Percentiles rank a stretch among this genome's conserved stretches.
phyloP scores from a whole-genome alignment of 1,139 yeast genomes.

The Suzukiozyma palmioleophila region DNA sequence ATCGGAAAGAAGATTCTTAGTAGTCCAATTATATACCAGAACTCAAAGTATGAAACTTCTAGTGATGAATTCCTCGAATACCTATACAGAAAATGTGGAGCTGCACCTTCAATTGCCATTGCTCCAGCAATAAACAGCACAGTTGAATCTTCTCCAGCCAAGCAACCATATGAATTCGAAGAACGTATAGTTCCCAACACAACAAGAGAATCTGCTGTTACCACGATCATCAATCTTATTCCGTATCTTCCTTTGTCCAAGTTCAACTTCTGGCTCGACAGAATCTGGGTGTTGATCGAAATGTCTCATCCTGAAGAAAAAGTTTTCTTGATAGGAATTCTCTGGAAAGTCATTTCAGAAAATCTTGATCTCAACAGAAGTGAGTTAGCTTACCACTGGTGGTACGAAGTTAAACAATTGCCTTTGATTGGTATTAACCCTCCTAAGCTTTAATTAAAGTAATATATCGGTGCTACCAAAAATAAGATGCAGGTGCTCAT shows the following conservation, averaged over 20 bases:
- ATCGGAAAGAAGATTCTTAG: slow-evolving; percentile 51
- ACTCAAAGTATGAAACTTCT: slow-evolving; percentile 18
- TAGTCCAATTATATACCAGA: slow-evolving; percentile 28
- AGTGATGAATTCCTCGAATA: slow-evolving; percentile 38
- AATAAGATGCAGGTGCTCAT: neutral
- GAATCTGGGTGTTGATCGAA: slow-evolving; percentile 38
- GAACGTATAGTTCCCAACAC: slow-evolving; percentile 34
- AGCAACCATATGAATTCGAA: slow-evolving; percentile 18
- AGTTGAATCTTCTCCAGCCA: slow-evolving; percentile 4
- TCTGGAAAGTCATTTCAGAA: slow-evolving; percentile 43
- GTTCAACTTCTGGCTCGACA: slow-evolving; percentile 46
- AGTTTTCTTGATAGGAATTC: slow-evolving; percentile 21
- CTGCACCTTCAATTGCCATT: slow-evolving; percentile 12
- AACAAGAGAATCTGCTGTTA: slow-evolving; percentile 48
- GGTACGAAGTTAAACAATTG: slow-evolving; percentile 36
- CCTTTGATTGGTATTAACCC: slow-evolving; percentile 7
- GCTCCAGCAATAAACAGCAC: slow-evolving; percentile 19
- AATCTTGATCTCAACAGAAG: slow-evolving; percentile 57
- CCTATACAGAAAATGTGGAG: slow-evolving; percentile 34
- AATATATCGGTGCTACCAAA: neutral
- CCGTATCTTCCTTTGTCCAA: slow-evolving; percentile 49
- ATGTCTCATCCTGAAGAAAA: slow-evolving; percentile 34
- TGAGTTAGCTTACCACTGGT: slow-evolving; percentile 64
- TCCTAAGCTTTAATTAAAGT: neutral
- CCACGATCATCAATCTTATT: slow-evolving; percentile 46